Evolutionary conservation across 129 eudicot species (phyloP), one percentile per base, ranked within the genome.

Genomic region (Sambucus nigra): DNA sequence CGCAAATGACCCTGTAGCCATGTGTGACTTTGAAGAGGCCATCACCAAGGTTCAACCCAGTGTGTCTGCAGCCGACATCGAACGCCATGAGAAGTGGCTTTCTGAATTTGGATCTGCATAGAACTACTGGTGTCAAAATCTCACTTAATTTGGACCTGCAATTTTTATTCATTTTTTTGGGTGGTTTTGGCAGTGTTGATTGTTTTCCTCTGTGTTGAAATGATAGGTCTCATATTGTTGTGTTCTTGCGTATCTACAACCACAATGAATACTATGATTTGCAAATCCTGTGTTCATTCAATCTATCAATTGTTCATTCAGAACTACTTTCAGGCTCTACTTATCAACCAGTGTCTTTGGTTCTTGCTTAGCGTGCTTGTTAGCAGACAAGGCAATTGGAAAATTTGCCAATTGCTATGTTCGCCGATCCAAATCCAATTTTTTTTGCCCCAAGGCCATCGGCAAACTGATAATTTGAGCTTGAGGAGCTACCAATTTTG

Each of bases 1-100:
- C n/a, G n/a, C 92, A 5, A 88, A 88, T 10, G 94, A 84, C 63
- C 92, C 94, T 0, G 69, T 83, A 35, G 96, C 94, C 50, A 88
- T 88, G 97, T 80, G 94, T 19, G 97, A 84, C 73, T 84, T 88
- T 53, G 70, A 77, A 60, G 97, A 88, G 68, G 97, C 97, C 33
- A 57, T 88, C 13, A 47, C 68, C 25, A 88, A 88, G 68, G 94
- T 85, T 18, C 95, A 86, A 56, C 94, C 95, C 5, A 91, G 95
- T 68, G 99, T 91, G 64, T 82, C 94, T 23, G 89, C 94, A 1
- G 69, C 87, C 44, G 97, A 91, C 52, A 91, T 86, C 10, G 95
- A 91, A 59, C 78, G 77, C 33, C 95, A 91, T 25, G 99, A 85
- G 68, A 91, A 91, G 66, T 91, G 98, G 98, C 72, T 76, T 69